Evolutionary conservation across 1,139 yeast genomes (phyloP), one percentile per base, ranked within the genome.

Genomic region (Taphrina communis): DNA sequence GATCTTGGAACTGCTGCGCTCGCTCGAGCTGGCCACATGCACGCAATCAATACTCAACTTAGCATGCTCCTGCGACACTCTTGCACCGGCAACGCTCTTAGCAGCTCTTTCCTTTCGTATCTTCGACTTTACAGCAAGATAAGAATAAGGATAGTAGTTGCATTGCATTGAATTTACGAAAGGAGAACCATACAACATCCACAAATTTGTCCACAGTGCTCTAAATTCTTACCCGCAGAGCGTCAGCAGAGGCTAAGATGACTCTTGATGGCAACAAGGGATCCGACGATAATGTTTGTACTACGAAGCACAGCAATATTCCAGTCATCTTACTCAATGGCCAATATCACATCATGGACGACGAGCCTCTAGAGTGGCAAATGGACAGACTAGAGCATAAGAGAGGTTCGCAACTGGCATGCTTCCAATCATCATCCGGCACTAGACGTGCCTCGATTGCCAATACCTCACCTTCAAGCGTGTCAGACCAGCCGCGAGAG

Each of bases 271-370:
- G 19, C 19, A 44, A 17, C 48, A 44, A 5, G 6, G 48, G 2
- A n/a, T 8, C 19, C 8, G n/a, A 12, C 12, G 48, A 44, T n/a
- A 6, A 11, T 2, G 2, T 2, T 14, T 6, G 3, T 8, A 14
- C 8, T 1, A 12, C n/a, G 19, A 44, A 44, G 19, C 48, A 44
- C 6, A 44, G 48, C 19, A n/a, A 14, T 8, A n/a, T 44, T n/a
- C 53, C 53, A 2, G 36, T 50, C 12, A 50, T 50, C n/a, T 21
- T 50, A 9, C 53, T 50, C 53, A 50, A 50, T 21, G 48, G 48
- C 8, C 19, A 44, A 14, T 12, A 44, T 17, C 19, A 44, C 19
- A 17, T 44, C 48, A 44, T 44, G 48, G 48, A 44, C n/a, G 48
- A 44, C n/a, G 48, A 44, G 6, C 48, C 48, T 12, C 48, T 44